Percentiles rank a stretch among this genome's conserved stretches.
These are phyloP conservation scores for Hygrocybe coccinea DNA, from an alignment of 768 basidiomycete genomes.

Conservation along the genomic window DNA sequence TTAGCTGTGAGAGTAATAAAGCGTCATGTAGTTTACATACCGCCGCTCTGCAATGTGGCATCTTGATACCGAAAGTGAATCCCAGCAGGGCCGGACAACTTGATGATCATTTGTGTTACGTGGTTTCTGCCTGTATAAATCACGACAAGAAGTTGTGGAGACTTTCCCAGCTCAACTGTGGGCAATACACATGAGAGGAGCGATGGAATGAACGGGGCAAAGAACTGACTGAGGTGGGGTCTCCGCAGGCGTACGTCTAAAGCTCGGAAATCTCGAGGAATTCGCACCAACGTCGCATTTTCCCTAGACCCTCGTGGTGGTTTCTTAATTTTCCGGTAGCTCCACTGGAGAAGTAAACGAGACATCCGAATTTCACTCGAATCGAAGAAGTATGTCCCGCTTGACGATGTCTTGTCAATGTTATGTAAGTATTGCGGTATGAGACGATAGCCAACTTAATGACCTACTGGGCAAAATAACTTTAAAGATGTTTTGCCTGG, in stretches of 20 bases:
- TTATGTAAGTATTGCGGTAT: not conserved
- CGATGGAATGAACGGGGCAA: not conserved
- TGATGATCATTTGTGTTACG: constrained; percentile 49
- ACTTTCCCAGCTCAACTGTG: constrained; percentile 62
- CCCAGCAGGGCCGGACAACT: constrained; percentile 46
- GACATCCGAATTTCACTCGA: constrained; percentile 62
- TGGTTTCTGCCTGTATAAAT: constrained; percentile 69
- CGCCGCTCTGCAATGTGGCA: constrained; percentile 37
- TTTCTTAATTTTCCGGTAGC: constrained; percentile 38
- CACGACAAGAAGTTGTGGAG: constrained; percentile 48
- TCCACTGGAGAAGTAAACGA: constrained; percentile 63
- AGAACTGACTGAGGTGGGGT: constrained; percentile 43
- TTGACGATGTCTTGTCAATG: constrained; percentile 53
- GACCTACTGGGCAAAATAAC: constrained; percentile 69
- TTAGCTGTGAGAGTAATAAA: not conserved
- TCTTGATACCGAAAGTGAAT: constrained; percentile 48
- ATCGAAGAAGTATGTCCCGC: constrained; percentile 66
- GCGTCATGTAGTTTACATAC: not conserved
- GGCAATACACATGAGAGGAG: not conserved
- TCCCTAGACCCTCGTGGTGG: constrained; percentile 23
- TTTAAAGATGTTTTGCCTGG: constrained; percentile 56
- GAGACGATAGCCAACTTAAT: not conserved
- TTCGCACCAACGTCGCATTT: constrained; percentile 44
- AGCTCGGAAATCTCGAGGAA: constrained; percentile 59
- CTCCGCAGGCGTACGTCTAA: constrained; percentile 61